Conservation (phyloP, 768 basidiomycete species). For the Mycena alexandri region DNA sequence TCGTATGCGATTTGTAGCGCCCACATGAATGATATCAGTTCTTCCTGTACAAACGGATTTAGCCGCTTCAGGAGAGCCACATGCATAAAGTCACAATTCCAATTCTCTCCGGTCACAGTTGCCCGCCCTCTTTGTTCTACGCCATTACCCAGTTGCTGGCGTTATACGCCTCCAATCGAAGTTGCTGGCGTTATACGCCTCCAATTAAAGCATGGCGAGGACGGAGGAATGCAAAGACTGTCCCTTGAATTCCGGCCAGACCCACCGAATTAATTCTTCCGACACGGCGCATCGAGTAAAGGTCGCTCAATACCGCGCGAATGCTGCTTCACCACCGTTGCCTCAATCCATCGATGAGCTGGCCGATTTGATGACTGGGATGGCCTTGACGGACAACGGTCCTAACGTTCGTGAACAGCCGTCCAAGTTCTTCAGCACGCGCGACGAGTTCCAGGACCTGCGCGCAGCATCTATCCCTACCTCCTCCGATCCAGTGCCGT, state of each 20-base stretch:
- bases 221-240: slow-evolving; percentile 3
- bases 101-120: no score
- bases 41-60: background rate
- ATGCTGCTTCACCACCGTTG: no score
- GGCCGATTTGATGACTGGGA: slow-evolving; percentile 13
- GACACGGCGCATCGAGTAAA: slow-evolving; percentile 6
- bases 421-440: no score
- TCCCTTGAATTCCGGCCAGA: slow-evolving; percentile 8
- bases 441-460: slow-evolving; percentile 24
- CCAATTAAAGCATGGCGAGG: slow-evolving; percentile 14
- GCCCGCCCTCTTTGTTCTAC: no score
- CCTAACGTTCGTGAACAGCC: slow-evolving; percentile 22
- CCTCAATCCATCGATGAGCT: slow-evolving; percentile 1
- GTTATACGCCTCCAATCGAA: no score
- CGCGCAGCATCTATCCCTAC: slow-evolving; percentile 2
- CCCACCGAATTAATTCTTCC: background rate
- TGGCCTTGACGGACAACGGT: slow-evolving; percentile 16
- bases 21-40: background rate
- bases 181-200: no score
- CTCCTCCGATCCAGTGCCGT: background rate
- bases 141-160: background rate
- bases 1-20: background rate
- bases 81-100: no score
- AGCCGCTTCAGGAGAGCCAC: no score
- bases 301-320: slow-evolving; percentile 7